Conservation (phyloP, 2,329 filamentous ascomycete species). For the Chaetomium globosum region DNA sequence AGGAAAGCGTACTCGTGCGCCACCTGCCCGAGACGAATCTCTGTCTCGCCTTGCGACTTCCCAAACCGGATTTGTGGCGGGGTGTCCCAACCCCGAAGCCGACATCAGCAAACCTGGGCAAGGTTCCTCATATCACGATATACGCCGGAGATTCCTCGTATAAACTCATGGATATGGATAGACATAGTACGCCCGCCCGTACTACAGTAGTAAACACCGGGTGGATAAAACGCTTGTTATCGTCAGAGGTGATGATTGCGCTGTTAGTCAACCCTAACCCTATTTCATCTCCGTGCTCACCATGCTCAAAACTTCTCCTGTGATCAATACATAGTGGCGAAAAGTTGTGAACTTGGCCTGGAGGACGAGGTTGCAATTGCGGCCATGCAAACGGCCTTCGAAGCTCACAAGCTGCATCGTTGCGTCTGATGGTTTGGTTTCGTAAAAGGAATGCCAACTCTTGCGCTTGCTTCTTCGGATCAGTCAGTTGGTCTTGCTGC, state of each 20-base stretch:
- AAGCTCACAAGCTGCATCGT: neutral
- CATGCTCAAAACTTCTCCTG: no score
- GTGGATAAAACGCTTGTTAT: no score
- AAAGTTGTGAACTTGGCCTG: neutral
- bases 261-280: no score
- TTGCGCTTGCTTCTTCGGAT: neutral
- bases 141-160: neutral
- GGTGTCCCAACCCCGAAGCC: neutral
- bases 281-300: no score
- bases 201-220: no score
- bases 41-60: neutral
- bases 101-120: neutral
- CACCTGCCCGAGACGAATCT: no score
- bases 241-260: no score
- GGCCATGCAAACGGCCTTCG: neutral
- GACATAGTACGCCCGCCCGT: no score
- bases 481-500: no score
- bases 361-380: neutral
- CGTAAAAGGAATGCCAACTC: no score
- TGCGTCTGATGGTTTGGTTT: neutral
- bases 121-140: neutral
- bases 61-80: neutral
- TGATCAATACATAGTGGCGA: neutral
- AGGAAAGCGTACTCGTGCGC: conserved; percentile 4
- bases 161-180: neutral